A percentile compares a stretch with the other conserved stretches of the same genome.
phyloP scores from a whole-genome alignment of 495 filamentous ascomycete species.

The Neurospora pannonica region DNA sequence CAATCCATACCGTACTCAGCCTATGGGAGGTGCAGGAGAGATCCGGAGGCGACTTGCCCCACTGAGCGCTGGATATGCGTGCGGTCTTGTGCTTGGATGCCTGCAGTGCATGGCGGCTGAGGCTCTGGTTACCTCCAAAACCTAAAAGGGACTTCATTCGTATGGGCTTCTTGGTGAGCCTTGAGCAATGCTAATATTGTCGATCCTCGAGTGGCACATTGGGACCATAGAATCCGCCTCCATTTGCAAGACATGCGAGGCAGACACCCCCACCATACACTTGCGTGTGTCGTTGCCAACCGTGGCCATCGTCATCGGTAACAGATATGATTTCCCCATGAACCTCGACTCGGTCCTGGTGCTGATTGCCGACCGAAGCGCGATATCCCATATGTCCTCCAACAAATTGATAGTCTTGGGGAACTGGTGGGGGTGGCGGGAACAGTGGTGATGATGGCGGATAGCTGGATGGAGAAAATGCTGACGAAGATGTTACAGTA shows the following conservation, averaged over 20 bases:
- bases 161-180: background rate
- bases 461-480: constrained; percentile 35
- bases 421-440: constrained; percentile 25
- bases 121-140: background rate
- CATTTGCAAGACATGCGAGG: constrained; percentile 32
- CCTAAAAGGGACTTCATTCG: background rate
- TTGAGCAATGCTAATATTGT: constrained; percentile 15
- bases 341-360: constrained; percentile 25
- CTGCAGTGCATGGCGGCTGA: background rate
- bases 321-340: constrained; percentile 37
- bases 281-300: constrained; percentile 40
- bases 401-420: constrained; percentile 19
- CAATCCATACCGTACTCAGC: background rate
- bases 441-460: constrained; percentile 33
- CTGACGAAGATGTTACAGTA: constrained; percentile 9
- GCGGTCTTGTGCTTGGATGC: background rate
- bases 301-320: constrained; percentile 32
- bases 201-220: constrained; percentile 38
- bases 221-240: constrained; percentile 41
- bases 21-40: background rate
- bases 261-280: constrained; percentile 42
- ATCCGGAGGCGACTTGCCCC: background rate
- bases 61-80: background rate
- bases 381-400: constrained; percentile 20
- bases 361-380: background rate